Evolutionary conservation across 2,329 filamentous ascomycete genomes (phyloP).

Genomic region (Penicillium sp.): DNA sequence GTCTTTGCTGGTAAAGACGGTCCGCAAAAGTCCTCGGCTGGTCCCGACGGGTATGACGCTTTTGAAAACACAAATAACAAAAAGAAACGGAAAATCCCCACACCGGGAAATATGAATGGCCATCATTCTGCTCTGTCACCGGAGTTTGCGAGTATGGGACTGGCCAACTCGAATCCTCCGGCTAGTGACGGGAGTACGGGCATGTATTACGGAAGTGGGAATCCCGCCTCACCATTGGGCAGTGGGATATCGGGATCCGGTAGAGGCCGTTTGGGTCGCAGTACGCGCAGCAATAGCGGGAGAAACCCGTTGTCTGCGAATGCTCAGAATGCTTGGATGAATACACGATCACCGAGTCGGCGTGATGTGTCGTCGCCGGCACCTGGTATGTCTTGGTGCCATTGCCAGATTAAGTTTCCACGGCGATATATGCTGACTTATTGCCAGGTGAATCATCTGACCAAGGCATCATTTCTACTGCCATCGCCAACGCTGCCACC

Average conservation of each 20-base stretch:
- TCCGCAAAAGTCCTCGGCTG: slow-evolving; percentile 53
- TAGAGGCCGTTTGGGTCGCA: slow-evolving; percentile 73
- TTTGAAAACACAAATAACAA: slow-evolving; percentile 99
- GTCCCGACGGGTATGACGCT: slow-evolving; percentile 87
- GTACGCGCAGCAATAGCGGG: slow-evolving; percentile 47
- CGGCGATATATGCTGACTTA: slow-evolving; percentile 8
- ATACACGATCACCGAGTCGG: slow-evolving; percentile 47
- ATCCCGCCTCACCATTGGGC: slow-evolving; percentile 50
- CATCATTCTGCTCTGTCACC: slow-evolving; percentile 57
- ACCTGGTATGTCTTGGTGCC: slow-evolving; percentile 26
- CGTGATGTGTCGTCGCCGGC: slow-evolving; percentile 44
- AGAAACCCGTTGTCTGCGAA: slow-evolving; percentile 60
- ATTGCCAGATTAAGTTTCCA: neutral
- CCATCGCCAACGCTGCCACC: slow-evolving; percentile 82
- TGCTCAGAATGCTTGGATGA: slow-evolving; percentile 52
- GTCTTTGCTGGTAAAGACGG: slow-evolving; percentile 26
- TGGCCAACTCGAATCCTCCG: slow-evolving; percentile 47
- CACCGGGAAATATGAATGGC: slow-evolving; percentile 64
- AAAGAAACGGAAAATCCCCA: slow-evolving; percentile 97
- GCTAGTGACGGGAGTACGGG: slow-evolving; percentile 46
- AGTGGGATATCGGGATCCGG: slow-evolving; percentile 79
- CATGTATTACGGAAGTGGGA: slow-evolving; percentile 55
- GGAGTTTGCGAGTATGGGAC: slow-evolving; percentile 61
- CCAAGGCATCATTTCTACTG: slow-evolving; percentile 83
- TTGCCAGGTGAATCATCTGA: slow-evolving; percentile 41